Conservation (phyloP, 2,329 filamentous ascomycete genomes). For the Aspergillus amoenus region DNA sequence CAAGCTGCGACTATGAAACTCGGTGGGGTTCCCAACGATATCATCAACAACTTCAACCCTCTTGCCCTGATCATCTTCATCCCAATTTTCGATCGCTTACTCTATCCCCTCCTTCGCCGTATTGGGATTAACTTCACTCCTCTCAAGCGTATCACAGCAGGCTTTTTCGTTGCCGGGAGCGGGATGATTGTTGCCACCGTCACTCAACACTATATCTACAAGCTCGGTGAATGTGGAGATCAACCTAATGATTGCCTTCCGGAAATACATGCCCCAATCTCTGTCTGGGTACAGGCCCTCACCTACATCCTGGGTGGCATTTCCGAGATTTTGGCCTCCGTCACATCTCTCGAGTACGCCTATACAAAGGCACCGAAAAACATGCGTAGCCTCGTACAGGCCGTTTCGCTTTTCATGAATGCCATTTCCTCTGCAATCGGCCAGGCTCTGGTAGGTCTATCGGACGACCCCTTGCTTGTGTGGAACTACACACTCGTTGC, state of each 20-base stretch:
- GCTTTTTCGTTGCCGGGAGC: constrained; percentile 49
- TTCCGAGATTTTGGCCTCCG: constrained; percentile 57
- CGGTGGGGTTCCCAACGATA: constrained; percentile 55
- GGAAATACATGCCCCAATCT: constrained; percentile 55
- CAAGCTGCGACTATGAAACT: constrained; percentile 56
- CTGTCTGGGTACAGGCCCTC: constrained; percentile 57
- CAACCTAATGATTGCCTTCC: constrained; percentile 50
- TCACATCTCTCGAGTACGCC: constrained; percentile 69
- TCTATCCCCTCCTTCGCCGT: constrained; percentile 52
- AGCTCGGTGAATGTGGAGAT: constrained; percentile 59
- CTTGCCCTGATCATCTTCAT: constrained; percentile 55
- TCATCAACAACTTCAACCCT: constrained; percentile 56
- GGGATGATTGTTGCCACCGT: constrained; percentile 53
- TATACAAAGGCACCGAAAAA: constrained; percentile 75
- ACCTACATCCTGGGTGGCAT: constrained; percentile 54
- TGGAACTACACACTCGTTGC: constrained; percentile 72
- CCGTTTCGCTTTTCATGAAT: constrained; percentile 67
- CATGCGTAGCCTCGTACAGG: constrained; percentile 68
- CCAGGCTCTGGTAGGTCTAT: constrained; percentile 64
- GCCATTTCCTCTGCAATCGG: constrained; percentile 68
- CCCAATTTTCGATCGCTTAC: constrained; percentile 52
- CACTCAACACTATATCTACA: constrained; percentile 58
- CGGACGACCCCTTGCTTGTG: constrained; percentile 64
- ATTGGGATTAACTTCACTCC: constrained; percentile 51
- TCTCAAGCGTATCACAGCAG: constrained; percentile 53